Base-by-base conservation (phyloP, 2,329 filamentous ascomycete genomes). In the Cryphonectria carpinicola region DNA sequence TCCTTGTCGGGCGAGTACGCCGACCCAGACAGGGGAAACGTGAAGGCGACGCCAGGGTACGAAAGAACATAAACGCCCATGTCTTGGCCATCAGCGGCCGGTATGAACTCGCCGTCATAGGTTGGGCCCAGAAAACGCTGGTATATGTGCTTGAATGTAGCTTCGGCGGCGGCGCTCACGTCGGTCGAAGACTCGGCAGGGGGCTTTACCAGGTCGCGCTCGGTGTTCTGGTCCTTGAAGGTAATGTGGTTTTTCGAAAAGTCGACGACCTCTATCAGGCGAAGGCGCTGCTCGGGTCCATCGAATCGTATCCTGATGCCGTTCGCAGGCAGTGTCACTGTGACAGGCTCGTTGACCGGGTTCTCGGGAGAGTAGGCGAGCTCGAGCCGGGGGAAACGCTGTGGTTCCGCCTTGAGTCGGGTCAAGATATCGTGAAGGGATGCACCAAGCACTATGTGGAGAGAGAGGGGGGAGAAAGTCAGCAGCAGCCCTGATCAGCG, bases 21-120 rank as follows among this genome's bases (percentile, higher is more conserved):
- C 0, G 92, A 90, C 70, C 88, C 84, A 65, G 90, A 87, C 41
- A 98, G 84, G 0, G 93, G 90, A 74, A 99, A 99, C 52, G 92
- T 95, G 79, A 98, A 98, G 0, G 95, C 94, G 41, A 99, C 90
- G 0, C 96, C 96, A 0, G 95, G 95, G 81, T 98, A 99, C 1
- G 95, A 98, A 46, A 99, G 84, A 46, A 97, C 90, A 78, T 98
- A 99, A 32, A 89, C 92, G 22, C 95, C 95, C 71, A 86, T 83
- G 22, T 85, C 84, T 14, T 85, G 84, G 3, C 83, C 84, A 1
- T 83, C 77, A 8, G 81, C 79, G 0, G 93, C 89, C 11, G 91
- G 87, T 52, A 97, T 87, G 77, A 95, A 99, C 83, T 99, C 96
- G 73, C 96, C 96, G 1, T 93, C 93, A 79, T 97, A 98, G 0